Evolutionary conservation across 768 basidiomycete genomes (phyloP), one percentile per base, ranked within the genome.

Genomic region (Serendipita sp.): DNA sequence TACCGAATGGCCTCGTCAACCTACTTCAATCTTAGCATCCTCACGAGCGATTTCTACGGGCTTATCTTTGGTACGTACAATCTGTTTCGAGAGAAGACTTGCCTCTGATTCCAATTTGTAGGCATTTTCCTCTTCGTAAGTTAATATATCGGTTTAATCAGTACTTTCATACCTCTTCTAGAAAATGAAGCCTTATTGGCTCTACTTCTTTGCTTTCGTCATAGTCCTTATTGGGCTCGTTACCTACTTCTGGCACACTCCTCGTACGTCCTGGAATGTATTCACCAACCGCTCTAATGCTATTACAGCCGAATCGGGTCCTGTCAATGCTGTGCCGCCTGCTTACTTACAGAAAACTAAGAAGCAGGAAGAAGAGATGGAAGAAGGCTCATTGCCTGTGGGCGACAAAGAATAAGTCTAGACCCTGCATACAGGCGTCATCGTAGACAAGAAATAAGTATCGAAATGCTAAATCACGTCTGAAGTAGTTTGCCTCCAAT

Each of bases 1-100:
- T 92, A 92, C 74, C 86, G 91, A 65, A 79, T 88, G 73, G 86
- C 91, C 11, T 91, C 90, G 0, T 89, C 89, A 16, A 83, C 88
- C 4, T 92, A 84, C 76, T 92, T 84, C 75, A 92, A 92, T 71
- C 78, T 92, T 67, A 88, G 85, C 69, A 74, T 92, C 8, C 81
- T 93, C n/a, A 86, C 91, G 13, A 87, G 86, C 71, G 89, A 92
- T 74, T 93, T 91, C 69, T 93, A 85, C 70, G 89, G 91, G 35
- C 78, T 93, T 60, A 77, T 93, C 23, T 89, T 93, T 70, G 91
- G 74, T 73, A 60, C 2, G 70, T 69, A 28, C 66, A n/a, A 7
- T 18, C 34, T 36, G 44, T 64, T 45, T 58, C 51, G 66, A 54
- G 44, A 23, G 7, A 41, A 41, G 5, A 13, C 41, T 41, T 41